Percentiles rank a stretch among this genome's conserved stretches.
phyloP scores from a whole-genome alignment of 805 yeast species.

The Saccharomycopsis selenospora region DNA sequence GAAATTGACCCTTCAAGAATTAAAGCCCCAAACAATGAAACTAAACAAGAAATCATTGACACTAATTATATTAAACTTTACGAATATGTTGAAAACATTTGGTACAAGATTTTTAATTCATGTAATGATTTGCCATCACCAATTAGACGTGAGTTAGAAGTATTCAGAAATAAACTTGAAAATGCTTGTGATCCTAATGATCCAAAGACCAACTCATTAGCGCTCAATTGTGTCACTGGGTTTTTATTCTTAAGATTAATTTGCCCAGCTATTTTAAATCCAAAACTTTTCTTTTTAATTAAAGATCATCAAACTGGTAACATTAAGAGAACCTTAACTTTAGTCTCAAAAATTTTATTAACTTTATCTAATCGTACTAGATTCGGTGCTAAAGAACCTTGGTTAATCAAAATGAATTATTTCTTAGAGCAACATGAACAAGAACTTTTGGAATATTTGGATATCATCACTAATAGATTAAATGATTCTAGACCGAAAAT shows the following conservation, averaged over 20 bases:
- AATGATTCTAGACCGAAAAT: slow-evolving; percentile 55
- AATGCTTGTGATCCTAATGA: slow-evolving; percentile 51
- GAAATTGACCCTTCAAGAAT: slow-evolving; percentile 76
- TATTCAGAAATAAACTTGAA: slow-evolving; percentile 58
- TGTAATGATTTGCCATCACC: slow-evolving; percentile 68
- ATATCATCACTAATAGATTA: slow-evolving; percentile 61
- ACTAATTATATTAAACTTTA: slow-evolving; percentile 44
- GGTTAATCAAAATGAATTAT: slow-evolving; percentile 59
- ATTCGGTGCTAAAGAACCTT: slow-evolving; percentile 82
- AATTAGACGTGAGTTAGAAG: slow-evolving; percentile 56
- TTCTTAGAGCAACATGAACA: slow-evolving; percentile 52
- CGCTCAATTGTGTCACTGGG: slow-evolving; percentile 73
- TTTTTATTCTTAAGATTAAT: slow-evolving; percentile 77
- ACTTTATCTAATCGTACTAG: slow-evolving; percentile 69
- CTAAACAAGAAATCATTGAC: slow-evolving; percentile 35
- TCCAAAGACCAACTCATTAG: slow-evolving; percentile 26
- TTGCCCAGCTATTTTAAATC: slow-evolving; percentile 89
- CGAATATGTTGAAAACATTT: slow-evolving; percentile 47
- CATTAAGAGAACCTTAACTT: slow-evolving; percentile 69
- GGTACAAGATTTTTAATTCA: slow-evolving; percentile 59
- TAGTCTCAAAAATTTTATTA: slow-evolving; percentile 72
- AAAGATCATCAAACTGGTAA: slow-evolving; percentile 63
- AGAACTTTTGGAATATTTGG: slow-evolving; percentile 64
- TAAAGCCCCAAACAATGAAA: slow-evolving; percentile 29
- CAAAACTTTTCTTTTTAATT: slow-evolving; percentile 72